Conservation (phyloP, 2,329 filamentous ascomycete genomes). For the Fonsecaea erecta region DNA sequence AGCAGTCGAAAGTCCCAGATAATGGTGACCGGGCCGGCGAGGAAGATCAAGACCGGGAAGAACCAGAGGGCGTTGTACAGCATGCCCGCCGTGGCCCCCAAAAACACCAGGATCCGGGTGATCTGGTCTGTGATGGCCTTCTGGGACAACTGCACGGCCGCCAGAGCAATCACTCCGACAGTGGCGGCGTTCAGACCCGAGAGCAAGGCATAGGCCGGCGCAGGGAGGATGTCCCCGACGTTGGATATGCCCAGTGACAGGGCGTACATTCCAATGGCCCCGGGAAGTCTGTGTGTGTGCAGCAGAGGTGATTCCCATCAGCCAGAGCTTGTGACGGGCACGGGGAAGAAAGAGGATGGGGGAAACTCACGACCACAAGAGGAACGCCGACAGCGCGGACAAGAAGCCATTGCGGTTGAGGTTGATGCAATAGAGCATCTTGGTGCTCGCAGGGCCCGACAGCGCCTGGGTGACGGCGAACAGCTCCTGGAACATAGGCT, state of each 20-base stretch:
- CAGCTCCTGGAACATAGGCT: slow-evolving; percentile 75
- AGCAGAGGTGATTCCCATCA: too few relatives aligned
- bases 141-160: slow-evolving; percentile 68
- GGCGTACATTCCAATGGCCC: slow-evolving; percentile 71
- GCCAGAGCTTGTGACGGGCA: too few relatives aligned
- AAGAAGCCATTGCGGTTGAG: slow-evolving; percentile 65
- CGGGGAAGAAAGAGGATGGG: too few relatives aligned
- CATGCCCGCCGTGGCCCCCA: slow-evolving; percentile 67
- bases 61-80: slow-evolving; percentile 77
- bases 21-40: slow-evolving; percentile 59
- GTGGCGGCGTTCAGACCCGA: slow-evolving; percentile 74
- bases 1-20: slow-evolving; percentile 62
- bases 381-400: slow-evolving; percentile 63
- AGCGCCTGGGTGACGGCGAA: slow-evolving; percentile 72
- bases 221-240: slow-evolving; percentile 63
- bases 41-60: slow-evolving; percentile 67
- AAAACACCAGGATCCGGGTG: slow-evolving; percentile 67
- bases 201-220: slow-evolving; percentile 68
- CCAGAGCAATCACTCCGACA: slow-evolving; percentile 72
- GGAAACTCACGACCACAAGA: slow-evolving; percentile 65
- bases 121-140: slow-evolving; percentile 70
- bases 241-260: slow-evolving; percentile 68
- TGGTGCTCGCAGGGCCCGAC: slow-evolving; percentile 70
- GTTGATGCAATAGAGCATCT: slow-evolving; percentile 72
- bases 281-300: slow-evolving; percentile 70